These are phyloP conservation scores for Hypomyces rosellus DNA, from an alignment of 2,329 filamentous ascomycete species.

Conservation along the genomic window DNA sequence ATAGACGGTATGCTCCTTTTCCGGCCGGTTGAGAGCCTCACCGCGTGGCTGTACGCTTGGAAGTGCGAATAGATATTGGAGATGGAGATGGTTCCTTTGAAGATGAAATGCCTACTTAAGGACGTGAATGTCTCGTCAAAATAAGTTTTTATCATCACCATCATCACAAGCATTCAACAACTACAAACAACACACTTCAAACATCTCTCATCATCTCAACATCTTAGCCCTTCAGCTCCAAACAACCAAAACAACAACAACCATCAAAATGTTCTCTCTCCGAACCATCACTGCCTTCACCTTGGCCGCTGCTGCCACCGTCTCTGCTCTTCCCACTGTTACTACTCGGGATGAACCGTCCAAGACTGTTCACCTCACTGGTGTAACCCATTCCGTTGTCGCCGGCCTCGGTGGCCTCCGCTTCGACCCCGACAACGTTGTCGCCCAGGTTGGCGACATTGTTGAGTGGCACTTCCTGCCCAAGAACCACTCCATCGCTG, in stretches of 20 bases:
- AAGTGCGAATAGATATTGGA: background rate
- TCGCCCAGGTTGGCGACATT: constrained; percentile 42
- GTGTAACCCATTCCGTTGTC: constrained; percentile 8
- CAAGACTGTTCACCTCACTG: background rate
- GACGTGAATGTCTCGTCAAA: background rate
- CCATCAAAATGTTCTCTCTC: constrained; percentile 10
- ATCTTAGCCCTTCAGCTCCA: background rate
- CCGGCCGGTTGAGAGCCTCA: background rate
- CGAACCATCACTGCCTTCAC: constrained; percentile 4
- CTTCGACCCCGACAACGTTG: constrained; percentile 46
- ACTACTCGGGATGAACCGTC: constrained; percentile 5
- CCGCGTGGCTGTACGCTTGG: constrained; percentile 8
- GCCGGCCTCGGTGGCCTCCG: constrained; percentile 24
- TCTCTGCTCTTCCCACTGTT: constrained; percentile 3
- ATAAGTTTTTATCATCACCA: background rate
- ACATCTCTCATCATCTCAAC: background rate
- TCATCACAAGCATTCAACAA: background rate
- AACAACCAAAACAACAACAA: background rate
- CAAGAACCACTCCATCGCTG: constrained; percentile 55
- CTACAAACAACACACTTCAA: background rate
- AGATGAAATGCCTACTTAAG: background rate
- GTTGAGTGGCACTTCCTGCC: constrained; percentile 40
- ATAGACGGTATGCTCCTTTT: background rate
- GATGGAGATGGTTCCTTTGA: background rate
- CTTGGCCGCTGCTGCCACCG: constrained; percentile 4